Percentiles rank a stretch among this genome's conserved stretches.
Conservation (phyloP, 768 basidiomycete species). For the Rhizopogon rudus region DNA sequence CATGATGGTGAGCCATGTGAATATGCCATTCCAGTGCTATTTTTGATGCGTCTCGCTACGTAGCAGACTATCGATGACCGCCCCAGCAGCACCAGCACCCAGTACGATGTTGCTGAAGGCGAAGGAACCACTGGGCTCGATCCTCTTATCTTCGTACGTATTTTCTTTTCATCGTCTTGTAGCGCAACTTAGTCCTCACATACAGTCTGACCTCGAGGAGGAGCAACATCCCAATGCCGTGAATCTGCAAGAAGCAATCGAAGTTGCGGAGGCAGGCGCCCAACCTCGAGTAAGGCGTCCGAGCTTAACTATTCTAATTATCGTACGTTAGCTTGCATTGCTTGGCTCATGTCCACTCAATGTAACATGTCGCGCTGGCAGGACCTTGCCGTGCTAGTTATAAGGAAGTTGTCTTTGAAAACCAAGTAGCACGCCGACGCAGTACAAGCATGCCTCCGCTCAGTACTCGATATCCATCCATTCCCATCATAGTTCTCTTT, state of each 20-base stretch:
- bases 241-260: conserved; percentile 4
- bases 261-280: not conserved
- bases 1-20: conserved; percentile 14
- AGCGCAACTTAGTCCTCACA: not conserved
- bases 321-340: conserved; percentile 13
- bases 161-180: not conserved
- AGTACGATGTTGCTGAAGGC: not conserved
- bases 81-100: not conserved
- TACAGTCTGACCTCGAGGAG: not conserved
- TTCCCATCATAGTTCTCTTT: too few relatives aligned
- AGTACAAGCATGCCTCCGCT: too few relatives aligned
- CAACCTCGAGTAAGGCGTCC: conserved; percentile 6
- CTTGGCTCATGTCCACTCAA: not conserved
- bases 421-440: not conserved
- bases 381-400: conserved; percentile 19
- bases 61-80: conserved; percentile 7
- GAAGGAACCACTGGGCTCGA: not conserved
- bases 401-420: conserved; percentile 2
- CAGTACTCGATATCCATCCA: not conserved
- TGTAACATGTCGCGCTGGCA: conserved; percentile 8
- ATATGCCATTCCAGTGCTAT: not conserved
- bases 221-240: conserved; percentile 8
- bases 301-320: conserved; percentile 16
- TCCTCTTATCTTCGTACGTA: not conserved
- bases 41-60: conserved; percentile 1